Evolutionary conservation across 2,329 filamentous ascomycete genomes (phyloP).

Genomic region (Penicillium crustosum): DNA sequence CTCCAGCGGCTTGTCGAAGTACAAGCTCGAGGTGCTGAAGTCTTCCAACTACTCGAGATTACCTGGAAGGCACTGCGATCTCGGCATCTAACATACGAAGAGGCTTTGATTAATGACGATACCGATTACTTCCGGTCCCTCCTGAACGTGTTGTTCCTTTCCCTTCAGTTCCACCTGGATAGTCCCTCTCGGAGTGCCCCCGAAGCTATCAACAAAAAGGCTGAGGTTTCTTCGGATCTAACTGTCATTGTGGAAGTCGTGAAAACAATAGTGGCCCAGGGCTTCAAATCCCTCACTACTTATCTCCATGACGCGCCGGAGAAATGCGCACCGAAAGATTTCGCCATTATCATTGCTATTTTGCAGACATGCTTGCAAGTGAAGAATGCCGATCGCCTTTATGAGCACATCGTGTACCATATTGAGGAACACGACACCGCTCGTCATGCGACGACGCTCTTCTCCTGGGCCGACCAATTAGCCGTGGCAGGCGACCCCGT

Average conservation of each 20-base stretch:
- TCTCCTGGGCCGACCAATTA: conserved; percentile 89
- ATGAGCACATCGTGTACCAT: conserved; percentile 69
- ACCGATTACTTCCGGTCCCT: conserved; percentile 77
- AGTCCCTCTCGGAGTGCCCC: conserved; percentile 35
- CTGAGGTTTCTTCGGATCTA: conserved; percentile 43
- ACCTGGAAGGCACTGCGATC: conserved; percentile 62
- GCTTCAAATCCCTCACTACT: conserved; percentile 77
- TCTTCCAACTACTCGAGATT: conserved; percentile 55
- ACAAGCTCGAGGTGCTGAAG: conserved; percentile 51
- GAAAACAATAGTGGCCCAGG: conserved; percentile 73
- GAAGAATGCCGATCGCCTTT: conserved; percentile 70
- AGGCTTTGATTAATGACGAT: conserved; percentile 56
- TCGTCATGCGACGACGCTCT: conserved; percentile 80
- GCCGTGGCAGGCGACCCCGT: conserved; percentile 77
- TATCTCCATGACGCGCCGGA: conserved; percentile 74
- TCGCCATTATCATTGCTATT: conserved; percentile 83
- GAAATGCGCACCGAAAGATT: conserved; percentile 71
- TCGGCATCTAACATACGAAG: conserved; percentile 59
- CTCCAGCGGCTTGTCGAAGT: conserved; percentile 72
- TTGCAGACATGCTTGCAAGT: conserved; percentile 80
- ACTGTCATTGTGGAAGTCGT: conserved; percentile 76
- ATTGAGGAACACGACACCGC: conserved; percentile 65
- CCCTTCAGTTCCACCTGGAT: conserved; percentile 58
- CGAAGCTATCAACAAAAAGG: conserved; percentile 37
- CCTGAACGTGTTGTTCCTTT: conserved; percentile 80